phyloP scores from a whole-genome alignment of 2,329 filamentous ascomycete genomes.

The Ascochyta clinopodiicola region DNA sequence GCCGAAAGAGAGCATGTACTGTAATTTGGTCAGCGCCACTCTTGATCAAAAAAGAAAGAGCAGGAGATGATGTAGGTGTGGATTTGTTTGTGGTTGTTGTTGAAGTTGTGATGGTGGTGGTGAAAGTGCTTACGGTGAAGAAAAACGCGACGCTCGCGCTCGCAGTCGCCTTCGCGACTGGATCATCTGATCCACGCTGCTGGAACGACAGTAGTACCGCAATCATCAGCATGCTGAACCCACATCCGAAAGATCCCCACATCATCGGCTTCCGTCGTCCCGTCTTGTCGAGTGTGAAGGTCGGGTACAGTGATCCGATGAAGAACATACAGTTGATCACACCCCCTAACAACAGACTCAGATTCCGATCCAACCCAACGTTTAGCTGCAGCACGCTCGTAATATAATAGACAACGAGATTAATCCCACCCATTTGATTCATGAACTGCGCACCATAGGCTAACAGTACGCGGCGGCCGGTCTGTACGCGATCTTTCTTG shows the following conservation, averaged over 20 bases:
- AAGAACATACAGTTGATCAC: slow-evolving; percentile 46
- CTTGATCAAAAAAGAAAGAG: too few relatives aligned
- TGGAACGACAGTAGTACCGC: slow-evolving; percentile 54
- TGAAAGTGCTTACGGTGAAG: slow-evolving; percentile 48
- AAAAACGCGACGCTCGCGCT: slow-evolving; percentile 59
- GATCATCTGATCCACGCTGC: slow-evolving; percentile 24
- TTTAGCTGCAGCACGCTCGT: slow-evolving; percentile 55
- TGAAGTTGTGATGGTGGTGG: too few relatives aligned
- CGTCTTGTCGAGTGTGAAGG: slow-evolving; percentile 48
- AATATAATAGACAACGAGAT: slow-evolving; percentile 53
- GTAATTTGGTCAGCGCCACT: too few relatives aligned
- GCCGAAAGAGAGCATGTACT: slow-evolving; percentile 38
- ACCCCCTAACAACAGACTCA: slow-evolving; percentile 57
- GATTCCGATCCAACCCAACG: slow-evolving; percentile 53
- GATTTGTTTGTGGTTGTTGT: too few relatives aligned
- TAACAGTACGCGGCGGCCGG: slow-evolving; percentile 48
- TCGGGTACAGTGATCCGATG: slow-evolving; percentile 43
- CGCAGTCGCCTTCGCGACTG: slow-evolving; percentile 50
- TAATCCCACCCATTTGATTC: slow-evolving; percentile 50
- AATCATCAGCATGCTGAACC: slow-evolving; percentile 41
- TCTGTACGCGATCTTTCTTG: slow-evolving; percentile 50
- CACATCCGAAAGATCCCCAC: slow-evolving; percentile 42
- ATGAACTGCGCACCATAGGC: slow-evolving; percentile 52
- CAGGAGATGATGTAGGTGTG: too few relatives aligned
- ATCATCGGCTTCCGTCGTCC: slow-evolving; percentile 42